These are phyloP conservation scores for Nakazawaea peltata DNA, from an alignment of 805 yeast genomes.

Conservation along the genomic window DNA sequence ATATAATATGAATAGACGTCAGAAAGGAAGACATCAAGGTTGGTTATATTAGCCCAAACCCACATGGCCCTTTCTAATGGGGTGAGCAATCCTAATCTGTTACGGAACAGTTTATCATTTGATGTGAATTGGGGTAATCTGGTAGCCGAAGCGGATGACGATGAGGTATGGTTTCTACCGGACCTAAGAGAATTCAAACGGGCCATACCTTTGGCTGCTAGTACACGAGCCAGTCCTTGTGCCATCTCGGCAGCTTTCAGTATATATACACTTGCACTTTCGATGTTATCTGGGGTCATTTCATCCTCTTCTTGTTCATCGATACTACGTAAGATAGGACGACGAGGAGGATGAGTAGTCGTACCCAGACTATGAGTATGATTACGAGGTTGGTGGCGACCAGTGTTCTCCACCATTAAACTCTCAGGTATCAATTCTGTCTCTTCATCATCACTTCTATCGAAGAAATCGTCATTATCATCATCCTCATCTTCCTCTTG, in stretches of 20 bases:
- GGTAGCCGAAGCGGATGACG: slow-evolving; percentile 11
- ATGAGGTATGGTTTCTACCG: not conserved
- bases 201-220: slow-evolving; percentile 17
- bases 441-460: slow-evolving; percentile 16
- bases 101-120: slow-evolving; percentile 19
- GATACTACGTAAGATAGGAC: too few species aligned
- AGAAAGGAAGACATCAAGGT: slow-evolving; percentile 76
- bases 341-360: too few species aligned
- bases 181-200: too few species aligned
- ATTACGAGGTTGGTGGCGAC: not conserved
- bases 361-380: slow-evolving; percentile 9
- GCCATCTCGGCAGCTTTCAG: slow-evolving; percentile 21
- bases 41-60: slow-evolving; percentile 95
- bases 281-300: too few species aligned
- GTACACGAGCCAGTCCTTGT: too few species aligned
- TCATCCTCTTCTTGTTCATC: not conserved
- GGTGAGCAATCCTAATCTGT: slow-evolving; percentile 35
- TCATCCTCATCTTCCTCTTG: slow-evolving; percentile 2
- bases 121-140: not conserved
- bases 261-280: too few species aligned
- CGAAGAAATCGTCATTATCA: not conserved
- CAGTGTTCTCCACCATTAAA: slow-evolving; percentile 15
- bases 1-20: slow-evolving; percentile 80
- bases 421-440: slow-evolving; percentile 21
- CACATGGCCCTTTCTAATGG: slow-evolving; percentile 78